These are phyloP conservation scores for Claviceps lovelessii DNA, from an alignment of 2,329 filamentous ascomycete genomes.

Conservation along the genomic window DNA sequence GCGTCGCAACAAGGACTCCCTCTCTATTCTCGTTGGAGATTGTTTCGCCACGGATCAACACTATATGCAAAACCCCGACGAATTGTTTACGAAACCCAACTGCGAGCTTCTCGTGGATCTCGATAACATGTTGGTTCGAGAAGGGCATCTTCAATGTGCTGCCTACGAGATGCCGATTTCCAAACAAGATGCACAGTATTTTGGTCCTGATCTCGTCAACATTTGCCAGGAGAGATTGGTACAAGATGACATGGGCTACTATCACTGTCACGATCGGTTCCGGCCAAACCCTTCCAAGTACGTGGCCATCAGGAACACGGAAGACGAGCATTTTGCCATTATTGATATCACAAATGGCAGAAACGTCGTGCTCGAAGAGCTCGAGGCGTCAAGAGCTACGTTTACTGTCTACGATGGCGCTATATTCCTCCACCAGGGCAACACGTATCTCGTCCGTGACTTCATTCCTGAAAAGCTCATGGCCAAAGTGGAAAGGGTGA, in stretches of 20 bases:
- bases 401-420: constrained; percentile 95
- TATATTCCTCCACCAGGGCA: constrained; percentile 94
- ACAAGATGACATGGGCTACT: constrained; percentile 65
- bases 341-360: constrained; percentile 71
- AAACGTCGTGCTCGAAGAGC: constrained; percentile 80
- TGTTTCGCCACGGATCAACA: constrained; percentile 84
- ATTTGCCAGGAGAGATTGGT: constrained; percentile 63
- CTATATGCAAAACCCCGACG: constrained; percentile 92
- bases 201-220: constrained; percentile 56
- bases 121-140: constrained; percentile 77
- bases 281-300: constrained; percentile 69
- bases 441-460: constrained; percentile 80
- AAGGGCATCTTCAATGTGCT: constrained; percentile 91
- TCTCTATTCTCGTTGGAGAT: constrained; percentile 81
- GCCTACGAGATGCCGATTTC: constrained; percentile 93
- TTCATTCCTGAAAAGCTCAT: constrained; percentile 68
- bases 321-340: constrained; percentile 85
- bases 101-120: constrained; percentile 81
- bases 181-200: constrained; percentile 60
- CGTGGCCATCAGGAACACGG: constrained; percentile 77
- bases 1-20: constrained; percentile 79
- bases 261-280: constrained; percentile 79
- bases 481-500: constrained; percentile 75
- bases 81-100: constrained; percentile 85
- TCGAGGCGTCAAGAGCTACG: constrained; percentile 89